Evolutionary conservation across 371 early-diverging fungal genomes (phyloP), one percentile per base, ranked within the genome.

Genomic region (Mortierella sp.): DNA sequence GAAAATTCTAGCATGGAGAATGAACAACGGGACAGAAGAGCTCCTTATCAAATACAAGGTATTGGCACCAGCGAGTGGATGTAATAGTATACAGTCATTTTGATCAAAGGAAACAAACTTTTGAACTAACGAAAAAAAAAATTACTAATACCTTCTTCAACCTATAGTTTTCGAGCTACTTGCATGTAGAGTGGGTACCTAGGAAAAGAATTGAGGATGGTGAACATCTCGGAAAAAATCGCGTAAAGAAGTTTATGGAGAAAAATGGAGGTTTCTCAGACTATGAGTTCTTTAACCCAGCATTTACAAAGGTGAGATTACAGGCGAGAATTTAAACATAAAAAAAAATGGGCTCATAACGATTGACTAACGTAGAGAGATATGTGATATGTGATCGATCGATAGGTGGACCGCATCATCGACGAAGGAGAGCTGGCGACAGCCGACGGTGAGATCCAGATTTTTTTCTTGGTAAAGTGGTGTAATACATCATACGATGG

Each of bases 401-500:
- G 16, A 55, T 36, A 79, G 80, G 86, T 94, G 43, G 97, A 96
- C 72, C 92, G 97, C 24, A 85, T 96, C 63, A 90, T 96, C 77
- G 95, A 96, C 76, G 96, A 94, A 75, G 95, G 95, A 57, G 95
- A 96, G 59, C 70, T 91, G 45, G 74, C 83, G 11, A 88, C 91
- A 66, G 85, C 87, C 11, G 70, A 73, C 1, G 87, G 86, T 2
- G 91, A 88, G 2, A 88, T 90, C 36, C 87, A 84, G 47, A 88
- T 94, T 8, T 93, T 87, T 65, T 96, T 91, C 77, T 85, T 99
- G 50, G 94, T 96, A 45, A 99, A 98, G 76, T 99, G 99, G 99
- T 89, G 89, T 63, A 90, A 91, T 47, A 88, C 90, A n/a, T 91
- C 95, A n/a, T 97, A 97, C 78, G 97, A 97, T 76, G 77, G 86